Conservation (phyloP, 306 rosid genomes). For the Vicia sativa region DNA sequence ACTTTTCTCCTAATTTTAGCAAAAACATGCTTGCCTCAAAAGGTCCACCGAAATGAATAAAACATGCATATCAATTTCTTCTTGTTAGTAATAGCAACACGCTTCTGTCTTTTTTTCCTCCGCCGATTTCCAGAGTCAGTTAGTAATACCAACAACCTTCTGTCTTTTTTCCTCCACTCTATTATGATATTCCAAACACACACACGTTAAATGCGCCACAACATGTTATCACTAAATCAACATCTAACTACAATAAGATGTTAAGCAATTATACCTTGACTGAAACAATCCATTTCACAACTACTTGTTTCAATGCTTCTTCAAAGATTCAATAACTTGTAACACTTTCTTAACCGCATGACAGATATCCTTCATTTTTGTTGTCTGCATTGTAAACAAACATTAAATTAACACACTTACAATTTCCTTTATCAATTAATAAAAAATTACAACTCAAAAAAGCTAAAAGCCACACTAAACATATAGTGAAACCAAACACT, state of each 20-base stretch:
- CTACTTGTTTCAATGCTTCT: slow-evolving; percentile 76
- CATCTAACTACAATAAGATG: neutral
- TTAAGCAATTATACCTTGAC: slow-evolving; percentile 57
- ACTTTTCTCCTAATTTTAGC: no score
- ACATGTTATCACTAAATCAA: neutral
- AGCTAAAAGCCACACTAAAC: no score
- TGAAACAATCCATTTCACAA: slow-evolving; percentile 53
- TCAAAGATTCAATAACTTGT: slow-evolving; percentile 66
- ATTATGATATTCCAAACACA: slow-evolving; percentile 53
- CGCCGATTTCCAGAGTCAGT: slow-evolving; percentile 53
- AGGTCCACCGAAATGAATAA: no score
- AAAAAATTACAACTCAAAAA: no score
- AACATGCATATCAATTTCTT: no score
- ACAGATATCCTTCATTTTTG: slow-evolving; percentile 41
- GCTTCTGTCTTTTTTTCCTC: slow-evolving; percentile 62
- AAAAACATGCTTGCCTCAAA: no score
- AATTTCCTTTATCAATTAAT: neutral
- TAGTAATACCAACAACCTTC: slow-evolving; percentile 61
- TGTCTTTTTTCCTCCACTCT: slow-evolving; percentile 79
- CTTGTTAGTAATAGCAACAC: no score
- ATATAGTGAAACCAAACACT: neutral
- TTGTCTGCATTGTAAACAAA: slow-evolving; percentile 45
- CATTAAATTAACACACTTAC: neutral
- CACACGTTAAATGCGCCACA: neutral
- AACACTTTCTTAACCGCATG: slow-evolving; percentile 52